Base-by-base conservation (phyloP, 1,284 basidiomycete genomes). In the Tremellales sp. region DNA sequence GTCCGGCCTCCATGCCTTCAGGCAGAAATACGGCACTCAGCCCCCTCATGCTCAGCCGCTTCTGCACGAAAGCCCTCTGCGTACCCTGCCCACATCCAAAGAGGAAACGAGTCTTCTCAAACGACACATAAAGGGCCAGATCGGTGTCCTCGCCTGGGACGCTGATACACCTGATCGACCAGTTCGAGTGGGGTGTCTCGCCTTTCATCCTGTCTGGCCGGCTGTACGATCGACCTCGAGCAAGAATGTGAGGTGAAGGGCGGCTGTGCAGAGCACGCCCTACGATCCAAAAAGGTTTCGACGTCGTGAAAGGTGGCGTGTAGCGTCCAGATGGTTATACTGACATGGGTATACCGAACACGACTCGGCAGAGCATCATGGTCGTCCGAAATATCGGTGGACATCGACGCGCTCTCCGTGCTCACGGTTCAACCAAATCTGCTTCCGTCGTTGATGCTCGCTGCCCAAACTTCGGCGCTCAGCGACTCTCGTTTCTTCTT, bases 1-100 rank as follows among this genome's bases (percentile, higher is more conserved):
- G 76, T 43, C 82, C 79, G 58, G 84, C 79, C 12, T 81, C 79
- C 29, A 80, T 78, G 2, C 82, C 77, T 45, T 82, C 81, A 1
- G 85, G 85, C 51, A 92, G 74, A 71, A 94, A 93, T 12, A 93
- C 60, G 2, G 79, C 84, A 42, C 79, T 80, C 2, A 85, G 77
- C 49, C 81, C 83, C 61, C 79, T 81, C 78, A 85, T 82, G 40
- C 81, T 81, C 31, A 79, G 73, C 52, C 76, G 76, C 57, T 82
- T 83, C 73, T 91, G 85, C 6, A 84, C 73, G 60, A 86, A 85
- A 0, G 84, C 74, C 27, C 91, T 77, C 44, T 84, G 84, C 0
- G 85, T 84, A 48, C 86, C 87, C 68, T 94, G 90, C 4, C 87
- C 84, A 2, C 79, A 83, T 70, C 93, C 92, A 78, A 94, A 89